phyloP scores from a whole-genome alignment of 768 basidiomycete species.

The Pholiota microspora region DNA sequence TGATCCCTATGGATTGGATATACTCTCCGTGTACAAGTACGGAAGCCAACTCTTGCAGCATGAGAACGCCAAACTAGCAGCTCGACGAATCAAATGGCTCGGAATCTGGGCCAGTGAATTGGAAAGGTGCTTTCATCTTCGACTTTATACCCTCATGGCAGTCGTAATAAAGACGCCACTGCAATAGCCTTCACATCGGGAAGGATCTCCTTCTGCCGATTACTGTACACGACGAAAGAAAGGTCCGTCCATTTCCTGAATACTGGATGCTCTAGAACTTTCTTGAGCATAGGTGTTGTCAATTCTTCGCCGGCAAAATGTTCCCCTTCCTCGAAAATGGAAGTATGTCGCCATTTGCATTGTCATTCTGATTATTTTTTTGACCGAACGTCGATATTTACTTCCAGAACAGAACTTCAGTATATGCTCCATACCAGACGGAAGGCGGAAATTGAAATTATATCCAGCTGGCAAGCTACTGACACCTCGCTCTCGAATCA shows the following conservation, averaged over 20 bases:
- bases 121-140: constrained; percentile 40
- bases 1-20: constrained; percentile 91
- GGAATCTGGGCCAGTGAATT: constrained; percentile 76
- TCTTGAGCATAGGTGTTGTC: constrained; percentile 47
- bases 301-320: constrained; percentile 49
- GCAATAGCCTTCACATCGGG: constrained; percentile 54
- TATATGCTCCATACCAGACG: constrained; percentile 78
- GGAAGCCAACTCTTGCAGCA: constrained; percentile 74
- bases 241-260: constrained; percentile 40
- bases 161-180: neutral
- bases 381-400: neutral
- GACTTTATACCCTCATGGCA: neutral
- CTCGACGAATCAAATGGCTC: constrained; percentile 73
- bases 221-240: constrained; percentile 68
- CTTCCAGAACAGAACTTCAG: constrained; percentile 70
- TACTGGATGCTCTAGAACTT: neutral
- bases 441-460: constrained; percentile 91
- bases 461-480: constrained; percentile 22
- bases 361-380: neutral
- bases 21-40: constrained; percentile 82
- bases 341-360: constrained; percentile 39
- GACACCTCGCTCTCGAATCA: no score
- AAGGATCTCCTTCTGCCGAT: constrained; percentile 66
- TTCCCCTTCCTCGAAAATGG: constrained; percentile 58
- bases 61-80: constrained; percentile 67